These are phyloP conservation scores for Mycena citricolor DNA, from an alignment of 1,284 basidiomycete species.

Conservation along the genomic window DNA sequence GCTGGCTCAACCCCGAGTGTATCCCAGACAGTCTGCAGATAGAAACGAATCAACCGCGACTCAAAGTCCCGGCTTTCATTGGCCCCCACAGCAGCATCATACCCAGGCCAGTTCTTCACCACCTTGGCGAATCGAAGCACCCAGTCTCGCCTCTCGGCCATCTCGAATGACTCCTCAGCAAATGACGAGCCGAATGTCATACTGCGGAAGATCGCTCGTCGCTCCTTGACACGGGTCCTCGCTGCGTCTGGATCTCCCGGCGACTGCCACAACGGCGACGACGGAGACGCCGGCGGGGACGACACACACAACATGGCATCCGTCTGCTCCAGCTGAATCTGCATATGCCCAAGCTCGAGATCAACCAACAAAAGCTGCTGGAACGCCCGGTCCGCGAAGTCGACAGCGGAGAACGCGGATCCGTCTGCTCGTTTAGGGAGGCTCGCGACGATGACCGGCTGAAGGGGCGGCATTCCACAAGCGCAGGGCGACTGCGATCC, in stretches of 20 bases:
- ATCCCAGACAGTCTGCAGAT: conserved; percentile 9
- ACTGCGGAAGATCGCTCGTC: conserved; percentile 7
- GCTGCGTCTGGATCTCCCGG: too few relatives aligned
- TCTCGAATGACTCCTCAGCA: conserved; percentile 6
- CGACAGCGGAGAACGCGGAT: conserved; percentile 4
- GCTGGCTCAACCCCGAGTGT: conserved; percentile 10
- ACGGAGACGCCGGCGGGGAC: neutral
- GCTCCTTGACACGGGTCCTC: conserved; percentile 3
- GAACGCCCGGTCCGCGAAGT: conserved; percentile 11
- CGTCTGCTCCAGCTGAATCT: conserved; percentile 18
- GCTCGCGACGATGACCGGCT: neutral
- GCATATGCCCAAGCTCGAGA: conserved; percentile 11
- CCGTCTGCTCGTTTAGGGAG: conserved; percentile 9
- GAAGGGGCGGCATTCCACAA: conserved; percentile 8
- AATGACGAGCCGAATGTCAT: conserved; percentile 11
- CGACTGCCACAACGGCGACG: too few relatives aligned
- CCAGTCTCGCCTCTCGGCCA: too few relatives aligned
- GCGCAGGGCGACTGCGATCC: conserved; percentile 3
- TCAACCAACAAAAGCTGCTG: conserved; percentile 10
- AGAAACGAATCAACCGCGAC: conserved; percentile 13
- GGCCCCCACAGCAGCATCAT: too few relatives aligned
- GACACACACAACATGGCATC: conserved; percentile 10
- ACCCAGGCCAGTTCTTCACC: too few relatives aligned
- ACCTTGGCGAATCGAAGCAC: too few relatives aligned
- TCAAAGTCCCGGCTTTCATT: too few relatives aligned